phyloP scores from a whole-genome alignment of 169 alveolate species.

The Cryptosporidium canis region DNA sequence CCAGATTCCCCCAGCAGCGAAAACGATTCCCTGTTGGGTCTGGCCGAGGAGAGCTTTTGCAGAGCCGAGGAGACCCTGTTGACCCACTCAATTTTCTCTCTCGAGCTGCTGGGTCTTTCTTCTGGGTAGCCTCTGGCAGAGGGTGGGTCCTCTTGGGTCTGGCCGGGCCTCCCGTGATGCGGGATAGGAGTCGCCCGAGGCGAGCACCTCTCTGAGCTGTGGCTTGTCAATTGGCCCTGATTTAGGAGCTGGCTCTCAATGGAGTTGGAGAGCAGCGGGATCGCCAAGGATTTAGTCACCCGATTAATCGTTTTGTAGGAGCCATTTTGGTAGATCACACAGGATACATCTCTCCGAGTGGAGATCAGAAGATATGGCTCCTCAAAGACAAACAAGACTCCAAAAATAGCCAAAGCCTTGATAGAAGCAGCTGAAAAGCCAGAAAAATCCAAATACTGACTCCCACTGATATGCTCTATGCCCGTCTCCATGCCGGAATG shows the following conservation, averaged over 20 bases:
- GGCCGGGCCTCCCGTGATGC: not conserved
- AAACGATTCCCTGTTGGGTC: constrained; percentile 25
- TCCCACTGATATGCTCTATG: not conserved
- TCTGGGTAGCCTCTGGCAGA: not conserved
- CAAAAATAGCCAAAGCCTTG: constrained; percentile 40
- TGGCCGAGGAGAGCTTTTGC: constrained; percentile 52
- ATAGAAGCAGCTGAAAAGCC: constrained; percentile 32
- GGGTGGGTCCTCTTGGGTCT: not conserved
- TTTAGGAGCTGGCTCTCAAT: constrained; percentile 13
- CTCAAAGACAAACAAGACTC: constrained; percentile 35
- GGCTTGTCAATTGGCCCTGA: not conserved
- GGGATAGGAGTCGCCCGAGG: not conserved
- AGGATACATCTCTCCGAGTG: constrained; percentile 2
- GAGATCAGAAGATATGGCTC: constrained; percentile 37
- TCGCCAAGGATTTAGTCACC: constrained; percentile 47
- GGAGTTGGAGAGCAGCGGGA: constrained; percentile 33
- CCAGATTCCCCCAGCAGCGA: constrained; percentile 44
- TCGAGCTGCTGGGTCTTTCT: not conserved
- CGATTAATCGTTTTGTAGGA: constrained; percentile 37
- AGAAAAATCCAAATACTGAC: constrained; percentile 12
- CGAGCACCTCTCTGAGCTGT: not conserved
- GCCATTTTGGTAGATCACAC: constrained; percentile 50
- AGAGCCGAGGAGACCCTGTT: constrained; percentile 32
- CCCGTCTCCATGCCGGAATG: not conserved
- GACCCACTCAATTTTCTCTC: constrained; percentile 46